Base-by-base conservation (phyloP, 2,329 filamentous ascomycete species). In the Magnaporthiopsis rhizophila region DNA sequence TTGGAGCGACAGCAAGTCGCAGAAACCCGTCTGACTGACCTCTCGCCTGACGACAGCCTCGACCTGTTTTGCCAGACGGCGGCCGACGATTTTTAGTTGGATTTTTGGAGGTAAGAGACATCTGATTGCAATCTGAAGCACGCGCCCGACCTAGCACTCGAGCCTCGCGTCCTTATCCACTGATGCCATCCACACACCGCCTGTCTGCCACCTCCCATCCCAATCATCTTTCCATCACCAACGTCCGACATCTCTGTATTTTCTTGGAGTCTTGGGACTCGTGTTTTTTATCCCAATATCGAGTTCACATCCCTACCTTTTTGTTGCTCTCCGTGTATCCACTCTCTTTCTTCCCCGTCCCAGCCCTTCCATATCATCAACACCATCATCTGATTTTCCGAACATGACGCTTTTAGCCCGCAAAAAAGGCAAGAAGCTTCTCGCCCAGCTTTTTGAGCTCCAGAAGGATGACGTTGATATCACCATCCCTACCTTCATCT, bases 391-490 rank as follows among this genome's bases (percentile, higher is more conserved):
- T 26, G 9, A n/a, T 24, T 7, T 13, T 15, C 59, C 9, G 6
- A 8, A 13, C 18, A 62, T 62, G 61, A n/a, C 61, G 26, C 61
- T 62, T 56, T 53, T 62, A 3, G n/a, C 56, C 5, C 65, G 64
- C 56, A 67, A 64, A 63, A 65, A 66, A 15, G 61, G 62, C 28
- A 69, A 62, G 18, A 64, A 45, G 34, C 57, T 68, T 36, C 61
- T 67, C 15, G 30, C 50, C 5, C 65, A 64, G 24, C 58, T 69
- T 8, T 65, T 65, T 28, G 64, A 67, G 53, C 26, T 67, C 2
- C 68, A 69, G 38, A 30, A 15, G 18, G 58, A 45, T 18, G 68
- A 68, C 38, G 32, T 62, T 5, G 67, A 67, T 28, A n/a, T 69
- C 30, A 67, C 64, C 21, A 65, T 34, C 4, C 66, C 67, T 8